Conservation (phyloP, 2,329 filamentous ascomycete genomes). For the Orbilia oligospora region DNA sequence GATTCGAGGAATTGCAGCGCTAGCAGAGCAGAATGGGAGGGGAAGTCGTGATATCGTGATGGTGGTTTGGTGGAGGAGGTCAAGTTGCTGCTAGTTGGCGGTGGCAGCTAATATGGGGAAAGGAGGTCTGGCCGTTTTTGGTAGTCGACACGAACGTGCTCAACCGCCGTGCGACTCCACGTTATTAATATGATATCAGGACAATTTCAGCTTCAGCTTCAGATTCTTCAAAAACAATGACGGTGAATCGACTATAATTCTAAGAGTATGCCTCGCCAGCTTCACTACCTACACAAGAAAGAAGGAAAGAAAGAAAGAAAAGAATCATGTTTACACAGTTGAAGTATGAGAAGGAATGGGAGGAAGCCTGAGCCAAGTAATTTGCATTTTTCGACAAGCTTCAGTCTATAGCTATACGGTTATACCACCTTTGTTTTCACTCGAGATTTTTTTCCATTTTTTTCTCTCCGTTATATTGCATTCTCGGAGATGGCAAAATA, state of each 20-base stretch:
- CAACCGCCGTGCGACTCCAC: neutral
- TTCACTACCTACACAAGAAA: conserved; percentile 18
- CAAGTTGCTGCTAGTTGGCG: neutral
- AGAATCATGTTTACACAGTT: conserved; percentile 45
- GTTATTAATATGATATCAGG: too few species aligned
- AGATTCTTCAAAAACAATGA: neutral
- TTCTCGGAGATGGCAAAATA: conserved; percentile 19
- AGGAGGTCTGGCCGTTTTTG: conserved; percentile 49
- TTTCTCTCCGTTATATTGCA: neutral
- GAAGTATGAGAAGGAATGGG: neutral
- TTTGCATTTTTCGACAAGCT: conserved; percentile 14
- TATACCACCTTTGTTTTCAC: conserved; percentile 5
- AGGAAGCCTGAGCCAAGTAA: conserved; percentile 6
- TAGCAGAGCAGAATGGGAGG: neutral
- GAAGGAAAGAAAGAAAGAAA: neutral
- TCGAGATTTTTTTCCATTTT: neutral
- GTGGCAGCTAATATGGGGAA: conserved; percentile 48
- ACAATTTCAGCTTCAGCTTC: too few species aligned
- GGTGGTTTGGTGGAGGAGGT: conserved; percentile 3
- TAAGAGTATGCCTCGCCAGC: conserved; percentile 45
- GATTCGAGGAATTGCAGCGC: neutral
- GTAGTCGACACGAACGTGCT: conserved; percentile 40
- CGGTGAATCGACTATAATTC: conserved; percentile 26
- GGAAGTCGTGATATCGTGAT: neutral
- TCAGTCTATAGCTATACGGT: conserved; percentile 26